Conservation (phyloP, 163 green algal species). For the Coccomyxa subellipsoidea region DNA sequence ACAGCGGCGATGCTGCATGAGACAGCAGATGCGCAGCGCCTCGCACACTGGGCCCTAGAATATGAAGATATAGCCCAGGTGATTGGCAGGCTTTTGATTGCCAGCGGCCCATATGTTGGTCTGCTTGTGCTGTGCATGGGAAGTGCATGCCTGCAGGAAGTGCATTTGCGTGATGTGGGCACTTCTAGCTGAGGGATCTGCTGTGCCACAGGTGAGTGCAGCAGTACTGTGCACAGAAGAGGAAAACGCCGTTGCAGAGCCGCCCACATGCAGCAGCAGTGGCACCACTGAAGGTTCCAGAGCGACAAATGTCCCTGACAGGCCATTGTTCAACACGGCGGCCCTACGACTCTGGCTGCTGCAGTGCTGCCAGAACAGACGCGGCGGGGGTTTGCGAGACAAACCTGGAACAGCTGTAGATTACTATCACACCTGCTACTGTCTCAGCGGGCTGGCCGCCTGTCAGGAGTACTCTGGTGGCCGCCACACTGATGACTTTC, state of each 20-base stretch:
- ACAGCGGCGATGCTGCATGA: neutral
- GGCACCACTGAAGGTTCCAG: neutral
- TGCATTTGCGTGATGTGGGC: no score
- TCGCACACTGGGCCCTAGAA: neutral
- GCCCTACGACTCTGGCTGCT: conserved; percentile 84
- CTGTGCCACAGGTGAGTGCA: conserved; percentile 4
- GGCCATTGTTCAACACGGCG: conserved; percentile 28
- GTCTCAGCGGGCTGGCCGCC: conserved; percentile 80
- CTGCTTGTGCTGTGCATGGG: no score
- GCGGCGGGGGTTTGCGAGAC: conserved; percentile 83
- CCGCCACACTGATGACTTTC: conserved; percentile 46
- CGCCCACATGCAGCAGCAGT: neutral
- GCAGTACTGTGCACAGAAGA: neutral
- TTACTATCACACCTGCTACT: conserved; percentile 99
- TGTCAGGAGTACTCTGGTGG: conserved; percentile 65
- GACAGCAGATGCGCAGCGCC: neutral
- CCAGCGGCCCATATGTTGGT: no score
- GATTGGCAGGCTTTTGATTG: no score
- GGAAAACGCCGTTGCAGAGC: neutral
- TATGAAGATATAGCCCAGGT: neutral
- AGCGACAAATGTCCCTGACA: neutral
- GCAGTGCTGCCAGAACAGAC: conserved; percentile 40
- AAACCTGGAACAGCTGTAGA: conserved; percentile 91
- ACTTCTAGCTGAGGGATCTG: no score
- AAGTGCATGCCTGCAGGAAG: no score